A percentile compares a stretch with the other conserved stretches of the same genome.
phyloP scores from a whole-genome alignment of 306 rosid species.

The Sicyos baderoa region DNA sequence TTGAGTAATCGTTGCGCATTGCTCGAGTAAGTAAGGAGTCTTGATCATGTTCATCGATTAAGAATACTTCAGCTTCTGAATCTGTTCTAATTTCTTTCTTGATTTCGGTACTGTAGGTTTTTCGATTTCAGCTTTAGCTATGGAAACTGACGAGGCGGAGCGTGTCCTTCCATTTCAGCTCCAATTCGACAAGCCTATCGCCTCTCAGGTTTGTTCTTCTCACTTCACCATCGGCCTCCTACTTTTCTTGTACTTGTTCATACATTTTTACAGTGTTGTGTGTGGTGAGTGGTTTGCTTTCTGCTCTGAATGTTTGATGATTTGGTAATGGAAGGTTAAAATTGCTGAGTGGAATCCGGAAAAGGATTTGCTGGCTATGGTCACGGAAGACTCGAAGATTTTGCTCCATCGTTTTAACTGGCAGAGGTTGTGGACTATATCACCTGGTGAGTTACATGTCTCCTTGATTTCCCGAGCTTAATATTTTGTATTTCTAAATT shows the following conservation, averaged over 20 bases:
- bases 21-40: background rate
- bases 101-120: background rate
- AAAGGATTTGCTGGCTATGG: constrained; percentile 97
- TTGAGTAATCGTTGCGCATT: background rate
- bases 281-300: background rate
- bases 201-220: constrained; percentile 51
- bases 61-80: background rate
- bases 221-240: background rate
- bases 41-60: background rate
- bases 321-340: constrained; percentile 38
- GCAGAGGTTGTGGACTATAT: constrained; percentile 91
- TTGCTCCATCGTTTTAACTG: constrained; percentile 93
- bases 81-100: background rate
- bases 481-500: background rate
- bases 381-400: constrained; percentile 78
- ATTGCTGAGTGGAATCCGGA: constrained; percentile 99
- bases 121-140: constrained; percentile 11
- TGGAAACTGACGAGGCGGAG: constrained; percentile 69
- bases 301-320: constrained; percentile 12
- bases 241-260: background rate
- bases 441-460: constrained; percentile 45
- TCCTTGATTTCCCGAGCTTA: background rate
- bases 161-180: constrained; percentile 80
- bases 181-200: constrained; percentile 77
- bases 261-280: background rate